These are phyloP conservation scores for Lathyrus aphaca DNA, from an alignment of 306 rosid species.

Conservation along the genomic window DNA sequence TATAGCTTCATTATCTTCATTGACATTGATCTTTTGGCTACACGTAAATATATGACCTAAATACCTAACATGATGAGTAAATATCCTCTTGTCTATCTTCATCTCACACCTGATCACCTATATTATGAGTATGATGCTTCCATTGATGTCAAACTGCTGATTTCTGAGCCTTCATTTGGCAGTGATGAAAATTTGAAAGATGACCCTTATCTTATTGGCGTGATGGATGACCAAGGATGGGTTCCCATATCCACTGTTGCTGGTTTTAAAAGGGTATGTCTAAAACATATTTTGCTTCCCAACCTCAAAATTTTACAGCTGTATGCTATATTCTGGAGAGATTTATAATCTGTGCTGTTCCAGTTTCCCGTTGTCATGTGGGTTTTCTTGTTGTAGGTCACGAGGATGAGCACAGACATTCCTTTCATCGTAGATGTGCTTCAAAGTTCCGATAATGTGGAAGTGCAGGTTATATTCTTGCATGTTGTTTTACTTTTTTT, in stretches of 20 bases:
- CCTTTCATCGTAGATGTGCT: slow-evolving; percentile 79
- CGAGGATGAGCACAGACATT: slow-evolving; percentile 77
- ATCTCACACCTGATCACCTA: slow-evolving; percentile 8
- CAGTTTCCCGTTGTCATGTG: slow-evolving; percentile 22
- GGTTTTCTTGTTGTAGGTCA: slow-evolving; percentile 49
- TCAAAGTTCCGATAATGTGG: slow-evolving; percentile 69
- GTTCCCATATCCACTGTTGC: slow-evolving; percentile 74
- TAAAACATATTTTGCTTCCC: slow-evolving; percentile 23
- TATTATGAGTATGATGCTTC: slow-evolving; percentile 25
- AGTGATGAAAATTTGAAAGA: slow-evolving; percentile 92
- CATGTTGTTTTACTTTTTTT: background rate
- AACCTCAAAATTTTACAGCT: slow-evolving; percentile 4
- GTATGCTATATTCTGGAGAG: slow-evolving; percentile 21
- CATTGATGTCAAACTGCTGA: slow-evolving; percentile 42
- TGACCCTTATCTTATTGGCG: slow-evolving; percentile 70
- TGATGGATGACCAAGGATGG: slow-evolving; percentile 98
- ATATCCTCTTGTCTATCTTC: slow-evolving; percentile 30
- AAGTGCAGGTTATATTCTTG: slow-evolving; percentile 74
- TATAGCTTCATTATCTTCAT: slow-evolving; percentile 19
- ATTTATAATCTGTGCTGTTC: slow-evolving; percentile 29
- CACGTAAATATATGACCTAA: background rate
- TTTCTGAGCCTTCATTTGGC: slow-evolving; percentile 58
- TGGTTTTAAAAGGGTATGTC: slow-evolving; percentile 85
- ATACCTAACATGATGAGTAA: slow-evolving; percentile 2
- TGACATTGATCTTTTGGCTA: slow-evolving; percentile 9